These are phyloP conservation scores for Bruguiera parviflora DNA, from an alignment of 345 rosid species.

Conservation along the genomic window DNA sequence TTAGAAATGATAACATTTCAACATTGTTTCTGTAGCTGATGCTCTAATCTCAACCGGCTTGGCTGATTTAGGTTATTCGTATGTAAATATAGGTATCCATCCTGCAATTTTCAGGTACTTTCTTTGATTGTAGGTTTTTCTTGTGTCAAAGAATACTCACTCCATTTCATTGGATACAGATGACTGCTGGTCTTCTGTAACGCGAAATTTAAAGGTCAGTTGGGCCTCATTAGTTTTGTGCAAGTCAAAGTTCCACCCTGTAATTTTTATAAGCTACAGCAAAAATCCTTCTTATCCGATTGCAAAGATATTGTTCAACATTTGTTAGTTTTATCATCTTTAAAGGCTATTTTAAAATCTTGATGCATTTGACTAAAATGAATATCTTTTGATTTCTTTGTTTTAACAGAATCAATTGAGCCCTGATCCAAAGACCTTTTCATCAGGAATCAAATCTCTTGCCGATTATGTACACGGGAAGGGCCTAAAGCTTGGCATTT, in stretches of 20 bases:
- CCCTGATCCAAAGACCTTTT: constrained; percentile 73
- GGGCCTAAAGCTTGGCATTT: constrained; percentile 96
- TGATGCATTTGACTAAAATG: not conserved
- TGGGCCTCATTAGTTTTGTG: not conserved
- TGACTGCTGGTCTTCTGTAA: constrained; percentile 85
- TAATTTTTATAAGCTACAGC: not conserved
- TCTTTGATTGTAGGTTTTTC: constrained; percentile 12
- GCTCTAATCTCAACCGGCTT: constrained; percentile 87
- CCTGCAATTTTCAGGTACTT: constrained; percentile 6
- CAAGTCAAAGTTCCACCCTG: not conserved
- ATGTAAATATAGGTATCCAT: constrained; percentile 77
- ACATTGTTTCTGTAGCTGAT: constrained; percentile 53
- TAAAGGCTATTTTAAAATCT: too few relatives aligned
- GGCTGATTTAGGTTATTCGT: constrained; percentile 80
- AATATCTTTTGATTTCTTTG: constrained; percentile 15
- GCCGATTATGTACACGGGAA: constrained; percentile 77
- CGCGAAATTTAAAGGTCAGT: constrained; percentile 59
- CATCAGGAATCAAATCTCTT: constrained; percentile 83
- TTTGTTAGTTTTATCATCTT: too few relatives aligned
- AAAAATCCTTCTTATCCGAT: not conserved
- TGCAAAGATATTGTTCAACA: too few relatives aligned
- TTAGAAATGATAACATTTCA: constrained; percentile 18
- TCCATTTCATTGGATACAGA: constrained; percentile 45
- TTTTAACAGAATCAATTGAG: constrained; percentile 66
- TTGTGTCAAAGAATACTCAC: constrained; percentile 18